Conservation (phyloP, 1,284 basidiomycete species). For the Cutaneotrichosporon cavernicola region DNA sequence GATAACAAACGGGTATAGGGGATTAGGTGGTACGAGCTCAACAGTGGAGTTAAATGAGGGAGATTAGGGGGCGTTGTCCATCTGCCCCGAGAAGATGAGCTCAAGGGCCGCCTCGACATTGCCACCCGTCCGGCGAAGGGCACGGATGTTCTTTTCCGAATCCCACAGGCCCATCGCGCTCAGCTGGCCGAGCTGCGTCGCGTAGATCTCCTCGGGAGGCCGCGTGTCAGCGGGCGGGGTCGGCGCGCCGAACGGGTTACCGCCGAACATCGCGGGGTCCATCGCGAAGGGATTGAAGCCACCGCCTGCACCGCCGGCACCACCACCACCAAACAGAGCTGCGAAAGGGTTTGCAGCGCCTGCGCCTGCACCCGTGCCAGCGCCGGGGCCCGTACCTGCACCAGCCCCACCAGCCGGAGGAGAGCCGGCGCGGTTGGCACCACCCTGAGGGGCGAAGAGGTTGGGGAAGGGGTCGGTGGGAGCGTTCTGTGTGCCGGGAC, state of each 20-base stretch:
- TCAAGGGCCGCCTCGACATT: conserved; percentile 88
- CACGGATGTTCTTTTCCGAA: conserved; percentile 82
- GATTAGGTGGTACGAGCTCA: background rate
- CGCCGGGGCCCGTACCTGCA: conserved; percentile 16
- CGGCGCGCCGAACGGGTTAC: conserved; percentile 32
- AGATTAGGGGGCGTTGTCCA: conserved; percentile 27
- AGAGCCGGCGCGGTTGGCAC: conserved; percentile 4
- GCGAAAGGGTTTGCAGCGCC: conserved; percentile 22
- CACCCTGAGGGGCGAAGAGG: conserved; percentile 40
- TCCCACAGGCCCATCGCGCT: conserved; percentile 70
- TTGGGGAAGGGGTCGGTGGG: conserved; percentile 48
- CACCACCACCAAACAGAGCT: conserved; percentile 20
- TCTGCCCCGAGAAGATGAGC: conserved; percentile 71
- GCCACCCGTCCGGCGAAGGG: conserved; percentile 78
- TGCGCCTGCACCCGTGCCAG: conserved; percentile 6
- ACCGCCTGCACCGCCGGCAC: conserved; percentile 18
- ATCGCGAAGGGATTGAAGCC: conserved; percentile 38
- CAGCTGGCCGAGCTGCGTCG: conserved; percentile 65
- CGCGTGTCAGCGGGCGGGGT: conserved; percentile 60
- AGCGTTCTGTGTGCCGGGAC: conserved; percentile 19
- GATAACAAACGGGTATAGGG: background rate
- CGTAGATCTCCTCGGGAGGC: conserved; percentile 82
- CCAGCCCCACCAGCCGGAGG: conserved; percentile 10
- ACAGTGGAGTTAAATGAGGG: background rate
- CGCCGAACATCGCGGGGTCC: conserved; percentile 59